Percentiles rank a stretch among this genome's conserved stretches.
phyloP scores from a whole-genome alignment of 441 rosid genomes.

The Adansonia rubrostipa region DNA sequence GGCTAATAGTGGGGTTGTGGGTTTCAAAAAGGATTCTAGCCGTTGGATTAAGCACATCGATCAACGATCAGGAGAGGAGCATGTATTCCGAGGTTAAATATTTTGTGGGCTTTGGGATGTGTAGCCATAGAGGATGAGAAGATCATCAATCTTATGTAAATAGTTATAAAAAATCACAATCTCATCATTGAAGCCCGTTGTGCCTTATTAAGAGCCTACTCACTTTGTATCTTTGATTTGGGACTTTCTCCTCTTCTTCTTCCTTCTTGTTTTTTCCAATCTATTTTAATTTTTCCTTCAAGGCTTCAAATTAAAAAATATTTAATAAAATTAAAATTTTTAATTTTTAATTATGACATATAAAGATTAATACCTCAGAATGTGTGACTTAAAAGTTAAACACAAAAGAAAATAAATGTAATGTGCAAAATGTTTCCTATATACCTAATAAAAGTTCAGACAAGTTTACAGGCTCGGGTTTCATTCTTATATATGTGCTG shows the following conservation, averaged over 20 bases:
- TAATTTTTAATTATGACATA: too few relatives aligned
- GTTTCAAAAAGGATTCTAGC: constrained; percentile 39
- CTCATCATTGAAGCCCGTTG: too few relatives aligned
- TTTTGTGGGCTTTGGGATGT: background rate
- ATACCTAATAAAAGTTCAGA: background rate
- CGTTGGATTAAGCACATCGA: constrained; percentile 81
- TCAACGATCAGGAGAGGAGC: constrained; percentile 71
- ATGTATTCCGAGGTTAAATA: constrained; percentile 50
- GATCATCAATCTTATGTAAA: constrained; percentile 1
- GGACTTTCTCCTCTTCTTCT: too few relatives aligned
- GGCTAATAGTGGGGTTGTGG: constrained; percentile 34
- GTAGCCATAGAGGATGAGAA: background rate
- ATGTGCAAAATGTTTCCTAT: too few relatives aligned
- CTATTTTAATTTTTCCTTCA: too few relatives aligned
- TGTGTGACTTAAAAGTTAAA: background rate
- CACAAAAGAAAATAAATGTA: too few relatives aligned
- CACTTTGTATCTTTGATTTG: too few relatives aligned
- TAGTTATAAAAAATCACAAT: background rate
- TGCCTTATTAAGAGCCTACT: too few relatives aligned
- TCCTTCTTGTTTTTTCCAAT: too few relatives aligned
- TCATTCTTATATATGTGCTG: too few relatives aligned
- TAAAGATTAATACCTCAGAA: background rate
- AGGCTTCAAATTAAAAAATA: too few relatives aligned
- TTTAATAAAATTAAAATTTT: too few relatives aligned
- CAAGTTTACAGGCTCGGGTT: background rate